These are phyloP conservation scores for Alnus glutinosa DNA, from an alignment of 306 rosid genomes.

Conservation along the genomic window DNA sequence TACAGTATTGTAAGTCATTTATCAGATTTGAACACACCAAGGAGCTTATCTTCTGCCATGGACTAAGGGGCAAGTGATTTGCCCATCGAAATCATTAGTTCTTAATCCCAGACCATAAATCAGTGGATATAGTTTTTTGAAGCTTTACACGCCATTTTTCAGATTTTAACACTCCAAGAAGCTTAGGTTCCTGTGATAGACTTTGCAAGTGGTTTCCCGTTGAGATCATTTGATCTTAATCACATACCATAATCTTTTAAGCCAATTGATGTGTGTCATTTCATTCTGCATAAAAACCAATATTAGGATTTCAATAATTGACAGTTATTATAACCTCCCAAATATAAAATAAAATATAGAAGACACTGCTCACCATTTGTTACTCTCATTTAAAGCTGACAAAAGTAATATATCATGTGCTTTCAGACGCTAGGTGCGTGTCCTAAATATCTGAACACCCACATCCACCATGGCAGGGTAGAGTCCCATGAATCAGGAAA, in stretches of 20 bases:
- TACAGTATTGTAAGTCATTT: constrained; percentile 71
- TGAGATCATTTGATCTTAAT: neutral
- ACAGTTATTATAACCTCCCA: neutral
- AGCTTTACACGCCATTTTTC: constrained; percentile 16
- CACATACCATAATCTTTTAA: neutral
- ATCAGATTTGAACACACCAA: neutral
- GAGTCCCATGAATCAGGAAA: constrained; percentile 5
- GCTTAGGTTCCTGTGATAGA: neutral
- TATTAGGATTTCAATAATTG: neutral
- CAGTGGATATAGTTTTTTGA: too few relatives aligned
- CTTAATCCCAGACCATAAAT: neutral
- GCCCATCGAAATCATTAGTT: neutral
- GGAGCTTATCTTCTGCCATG: neutral
- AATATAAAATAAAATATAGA: neutral
- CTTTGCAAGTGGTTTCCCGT: neutral
- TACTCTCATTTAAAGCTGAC: neutral
- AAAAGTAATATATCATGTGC: neutral
- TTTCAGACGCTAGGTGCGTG: neutral
- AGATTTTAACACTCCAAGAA: neutral
- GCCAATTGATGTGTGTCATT: neutral
- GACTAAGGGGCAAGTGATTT: neutral
- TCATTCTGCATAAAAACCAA: neutral
- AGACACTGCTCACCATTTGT: neutral
- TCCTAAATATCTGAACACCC: neutral
- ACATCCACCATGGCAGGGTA: neutral